Base-by-base conservation (phyloP, 257 asterid species). In the Leptodermis oblonga region DNA sequence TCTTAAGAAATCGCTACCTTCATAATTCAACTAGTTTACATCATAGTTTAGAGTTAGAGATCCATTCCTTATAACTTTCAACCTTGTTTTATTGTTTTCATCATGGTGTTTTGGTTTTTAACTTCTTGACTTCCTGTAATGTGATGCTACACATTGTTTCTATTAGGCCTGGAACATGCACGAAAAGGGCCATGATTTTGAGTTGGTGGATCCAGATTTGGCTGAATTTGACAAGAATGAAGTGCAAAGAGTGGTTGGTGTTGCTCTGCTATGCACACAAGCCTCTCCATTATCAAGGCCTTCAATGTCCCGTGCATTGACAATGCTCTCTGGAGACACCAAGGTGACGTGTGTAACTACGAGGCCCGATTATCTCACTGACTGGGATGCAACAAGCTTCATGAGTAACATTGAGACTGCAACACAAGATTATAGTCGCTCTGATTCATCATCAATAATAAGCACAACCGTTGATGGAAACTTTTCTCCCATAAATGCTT, bases 181-280 rank as follows among this genome's bases (percentile, higher is more conserved):
- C 39, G 74, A 68, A 48, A 49, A 22, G 39, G 68, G 31, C 49
- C 12, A 13, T 17, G 65, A 60, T 23, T 37, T 64, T 0, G 70
- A 68, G 52, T 59, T 68, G 33, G 74, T 74, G 63, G 78, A 74
- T 31, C 0, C 58, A 1, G 39, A 9, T 0, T 51, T 74, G 36
- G 10, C 17, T 20, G 49, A 60, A 61, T 74, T 61, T 18, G 64
- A 51, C 10, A 74, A 37, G 58, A 45, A 68, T 15, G 78, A 52
- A 61, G 73, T 74, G 12, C 68, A n/a, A 61, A 60, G 58, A 51
- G 74, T 68, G 49, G 68, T 61, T 25, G 70, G 23, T 36, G 74
- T 74, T 49, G 78, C 70, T 18, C 73, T 74, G 17, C 62, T 74
- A 52, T 74, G 74, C 78, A 74, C 74, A 22, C 78, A 74, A 39